These are phyloP conservation scores for Aspergillus avenaceus DNA, from an alignment of 495 filamentous ascomycete species.

Conservation along the genomic window DNA sequence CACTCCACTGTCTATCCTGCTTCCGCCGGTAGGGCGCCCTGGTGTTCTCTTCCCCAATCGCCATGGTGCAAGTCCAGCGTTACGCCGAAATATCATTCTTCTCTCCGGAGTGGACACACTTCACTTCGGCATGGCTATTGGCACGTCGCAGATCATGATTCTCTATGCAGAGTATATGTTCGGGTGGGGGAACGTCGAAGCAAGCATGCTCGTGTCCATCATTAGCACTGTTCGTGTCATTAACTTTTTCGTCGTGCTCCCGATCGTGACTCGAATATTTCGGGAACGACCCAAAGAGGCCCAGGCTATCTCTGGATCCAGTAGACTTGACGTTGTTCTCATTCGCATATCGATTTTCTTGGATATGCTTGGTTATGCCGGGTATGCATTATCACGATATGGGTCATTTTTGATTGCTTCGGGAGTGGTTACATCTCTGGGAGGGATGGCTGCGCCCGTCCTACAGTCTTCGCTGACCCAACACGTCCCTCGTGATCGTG, in stretches of 20 bases:
- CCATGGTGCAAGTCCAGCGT: conserved; percentile 49
- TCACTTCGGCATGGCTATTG: conserved; percentile 77
- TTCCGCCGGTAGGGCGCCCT: conserved; percentile 61
- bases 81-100: conserved; percentile 75
- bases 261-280: conserved; percentile 64
- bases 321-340: conserved; percentile 69
- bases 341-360: conserved; percentile 74
- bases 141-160: conserved; percentile 69
- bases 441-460: conserved; percentile 80
- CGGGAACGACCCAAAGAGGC: conserved; percentile 41
- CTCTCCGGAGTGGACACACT: conserved; percentile 76
- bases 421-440: conserved; percentile 68
- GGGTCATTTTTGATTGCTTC: conserved; percentile 57
- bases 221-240: conserved; percentile 71
- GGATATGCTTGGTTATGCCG: conserved; percentile 71
- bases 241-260: conserved; percentile 70
- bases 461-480: conserved; percentile 82
- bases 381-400: conserved; percentile 61
- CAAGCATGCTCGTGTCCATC: conserved; percentile 70
- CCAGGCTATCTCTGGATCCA: conserved; percentile 63
- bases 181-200: conserved; percentile 73
- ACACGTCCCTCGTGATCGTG: conserved; percentile 75
- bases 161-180: conserved; percentile 78
- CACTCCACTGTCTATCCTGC: conserved; percentile 72
- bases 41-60: conserved; percentile 58